Base-by-base conservation (phyloP, 2,329 filamentous ascomycete species). In the Diaporthe caulivora region DNA sequence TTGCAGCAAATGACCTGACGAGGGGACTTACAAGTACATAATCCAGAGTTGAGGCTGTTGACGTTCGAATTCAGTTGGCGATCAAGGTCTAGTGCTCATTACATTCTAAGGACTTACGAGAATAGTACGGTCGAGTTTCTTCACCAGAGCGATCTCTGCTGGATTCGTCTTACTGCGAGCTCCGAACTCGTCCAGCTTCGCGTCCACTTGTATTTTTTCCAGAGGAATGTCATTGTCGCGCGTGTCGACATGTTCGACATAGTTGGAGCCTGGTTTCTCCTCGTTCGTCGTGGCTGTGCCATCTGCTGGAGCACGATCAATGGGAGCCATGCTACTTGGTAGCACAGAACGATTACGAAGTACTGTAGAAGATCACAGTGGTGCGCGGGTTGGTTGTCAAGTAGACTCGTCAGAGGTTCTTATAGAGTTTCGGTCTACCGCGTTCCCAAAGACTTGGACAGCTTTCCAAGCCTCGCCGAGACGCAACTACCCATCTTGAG, bases 81-180 rank as follows among this genome's bases (percentile, higher is more conserved):
- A 18, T 18, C 7, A 10, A 8, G 34, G 18, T 17, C 0, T 21
- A 1, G 18, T 24, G 2, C 5, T 10, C 8, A 7, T n/a, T n/a
- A 8, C 17, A 5, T 34, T 18, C 26, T 5, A 1, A 0, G 13
- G 29, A 73, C 80, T 67, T 65, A 82, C 80, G 76, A 84, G 81
- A 76, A 84, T 83, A 54, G 81, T 77, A 57, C 74, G 78, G 68
- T 84, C 82, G 9, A 84, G 74, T 74, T 83, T 84, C 62, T 80
- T 77, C 17, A 83, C 82, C 13, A 83, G 81, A 1, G 78, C 78
- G 71, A 83, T 83, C 76, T 84, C 82, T 37, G 76, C 78, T 10
- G 79, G 77, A 67, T 78, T 78, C 3, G 78, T 79, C 76, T 84
- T 83, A 62, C 76, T 79, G 8, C 79, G 77, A 1, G 82, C 82